Base-by-base conservation (phyloP, 306 rosid species). In the Acacia melanoxylon region DNA sequence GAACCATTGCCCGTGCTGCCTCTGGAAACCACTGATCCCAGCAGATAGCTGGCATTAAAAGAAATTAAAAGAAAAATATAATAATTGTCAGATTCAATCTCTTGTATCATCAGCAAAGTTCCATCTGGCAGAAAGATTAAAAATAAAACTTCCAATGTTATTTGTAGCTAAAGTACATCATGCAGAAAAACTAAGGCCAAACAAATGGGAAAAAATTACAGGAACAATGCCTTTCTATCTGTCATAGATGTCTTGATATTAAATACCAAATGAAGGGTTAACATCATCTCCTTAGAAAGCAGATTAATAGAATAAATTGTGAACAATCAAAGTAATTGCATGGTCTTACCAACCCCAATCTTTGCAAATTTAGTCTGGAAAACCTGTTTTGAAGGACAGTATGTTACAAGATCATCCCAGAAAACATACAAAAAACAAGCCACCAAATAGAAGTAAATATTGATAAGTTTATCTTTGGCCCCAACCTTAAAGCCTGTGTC, bases 21-120 rank as follows among this genome's bases (percentile, higher is more conserved):
- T 95, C 99, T 0, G 98, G 99, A 86, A 95, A 95, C 97, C 99
- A 95, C 88, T 95, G 99, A 87, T 95, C 98, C 99, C 99, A 95
- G 89, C 99, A 93, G 76, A 95, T 92, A 82, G 96, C 99, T 95
- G 89, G 61, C 72, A 87, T 68, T 15, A 81, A 83, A 89, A 22
- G n/a, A 3, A 63, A 65, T 66, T 35, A 75, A 68, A 77, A 25
- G 10, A 20, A 49, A 49, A 24, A 41, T 35, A 40, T 49, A 69
- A 74, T 6, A 58, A 79, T 22, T 40, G 68, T 79, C 69, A 81
- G 56, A 54, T 44, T 82, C 71, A 85, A 69, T 63, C 78, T 54
- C 51, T 42, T 33, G 12, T 42, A 69, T 37, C 37, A 37, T 82
- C 75, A 74, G 74, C 67, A 19, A 69, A 69, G 41, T 44, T 16